Conservation (phyloP, 192 early-diverging fungal species). For the Linnemannia exigua region DNA sequence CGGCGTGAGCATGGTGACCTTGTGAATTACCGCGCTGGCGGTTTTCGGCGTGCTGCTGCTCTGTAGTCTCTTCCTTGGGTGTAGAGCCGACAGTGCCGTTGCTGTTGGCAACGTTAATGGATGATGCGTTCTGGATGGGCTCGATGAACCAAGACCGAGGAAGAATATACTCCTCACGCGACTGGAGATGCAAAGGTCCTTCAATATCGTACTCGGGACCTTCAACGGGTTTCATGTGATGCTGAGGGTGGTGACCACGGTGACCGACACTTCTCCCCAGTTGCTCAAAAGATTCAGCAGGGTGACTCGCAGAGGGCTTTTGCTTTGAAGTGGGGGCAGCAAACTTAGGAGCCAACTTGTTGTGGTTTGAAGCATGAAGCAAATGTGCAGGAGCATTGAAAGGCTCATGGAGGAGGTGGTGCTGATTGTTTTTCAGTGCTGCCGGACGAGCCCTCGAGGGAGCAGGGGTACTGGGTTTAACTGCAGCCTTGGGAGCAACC, state of each 20-base stretch:
- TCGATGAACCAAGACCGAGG: too few relatives aligned
- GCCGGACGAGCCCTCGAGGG: background rate
- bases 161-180: too few relatives aligned
- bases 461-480: background rate
- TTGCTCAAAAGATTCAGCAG: background rate
- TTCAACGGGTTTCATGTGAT: background rate
- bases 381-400: background rate
- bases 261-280: conserved; percentile 6
- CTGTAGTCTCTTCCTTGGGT: too few relatives aligned
- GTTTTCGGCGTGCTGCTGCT: background rate
- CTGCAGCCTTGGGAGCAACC: background rate
- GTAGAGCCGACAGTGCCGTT: too few relatives aligned
- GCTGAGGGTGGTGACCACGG: conserved; percentile 3
- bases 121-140: too few relatives aligned
- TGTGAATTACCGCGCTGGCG: background rate
- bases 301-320: background rate
- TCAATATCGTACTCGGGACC: background rate
- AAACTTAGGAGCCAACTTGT: too few relatives aligned
- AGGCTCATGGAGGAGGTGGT: background rate
- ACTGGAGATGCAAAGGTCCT: background rate
- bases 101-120: too few relatives aligned
- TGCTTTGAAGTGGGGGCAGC: background rate
- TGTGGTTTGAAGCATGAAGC: background rate
- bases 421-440: background rate
- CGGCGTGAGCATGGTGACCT: conserved; percentile 1